These are phyloP conservation scores for Claviceps monticola DNA, from an alignment of 2,329 filamentous ascomycete species.

Conservation along the genomic window DNA sequence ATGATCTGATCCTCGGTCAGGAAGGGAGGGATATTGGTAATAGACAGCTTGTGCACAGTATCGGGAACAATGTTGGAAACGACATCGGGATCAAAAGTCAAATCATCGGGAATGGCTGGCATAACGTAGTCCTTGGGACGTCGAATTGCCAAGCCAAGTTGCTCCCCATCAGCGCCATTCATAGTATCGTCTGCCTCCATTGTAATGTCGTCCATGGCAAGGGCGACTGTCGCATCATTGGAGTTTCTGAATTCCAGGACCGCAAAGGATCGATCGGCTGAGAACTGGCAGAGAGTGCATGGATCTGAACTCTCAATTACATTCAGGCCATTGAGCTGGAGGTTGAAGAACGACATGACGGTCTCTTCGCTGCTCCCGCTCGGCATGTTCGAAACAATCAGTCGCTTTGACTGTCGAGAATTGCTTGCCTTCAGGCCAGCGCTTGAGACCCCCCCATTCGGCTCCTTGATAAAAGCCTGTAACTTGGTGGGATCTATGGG, in stretches of 20 bases:
- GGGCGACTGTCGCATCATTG: conserved; percentile 76
- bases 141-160: conserved; percentile 56
- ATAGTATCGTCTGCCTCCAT: conserved; percentile 62
- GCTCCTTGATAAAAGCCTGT: conserved; percentile 90
- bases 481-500: conserved; percentile 89
- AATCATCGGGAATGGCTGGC: conserved; percentile 61
- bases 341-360: conserved; percentile 78
- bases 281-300: conserved; percentile 70
- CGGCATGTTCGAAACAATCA: conserved; percentile 78
- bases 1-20: conserved; percentile 84
- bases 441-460: conserved; percentile 54
- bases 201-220: conserved; percentile 77
- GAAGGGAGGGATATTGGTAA: conserved; percentile 78
- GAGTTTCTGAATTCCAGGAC: conserved; percentile 82
- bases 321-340: conserved; percentile 93
- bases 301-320: conserved; percentile 74
- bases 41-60: conserved; percentile 87
- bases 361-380: conserved; percentile 58
- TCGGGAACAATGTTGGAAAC: conserved; percentile 75
- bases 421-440: conserved; percentile 84
- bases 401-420: conserved; percentile 83
- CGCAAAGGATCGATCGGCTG: conserved; percentile 66
- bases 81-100: conserved; percentile 59
- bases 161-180: conserved; percentile 38
- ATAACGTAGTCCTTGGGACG: conserved; percentile 97